Base-by-base conservation (phyloP, 352 stramenopile species). In the Aphanomyces invadans region DNA sequence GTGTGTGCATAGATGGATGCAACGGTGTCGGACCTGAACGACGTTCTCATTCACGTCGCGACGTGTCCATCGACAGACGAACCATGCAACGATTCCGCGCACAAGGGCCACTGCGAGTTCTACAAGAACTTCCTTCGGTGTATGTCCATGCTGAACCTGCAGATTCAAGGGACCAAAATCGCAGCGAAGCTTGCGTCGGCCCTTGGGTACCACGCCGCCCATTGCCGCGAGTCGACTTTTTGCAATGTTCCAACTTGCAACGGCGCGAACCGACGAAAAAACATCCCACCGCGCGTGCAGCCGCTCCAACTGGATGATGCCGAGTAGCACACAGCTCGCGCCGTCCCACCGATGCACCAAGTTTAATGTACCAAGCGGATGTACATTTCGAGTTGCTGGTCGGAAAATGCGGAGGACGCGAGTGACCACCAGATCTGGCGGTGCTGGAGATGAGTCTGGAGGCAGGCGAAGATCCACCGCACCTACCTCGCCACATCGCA, bases 211-310 rank as follows among this genome's bases (percentile, higher is more conserved):
- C 60, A 67, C 49, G 33, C 48, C 12, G 21, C 42, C 10, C 15
- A n/a, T 1, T 67, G 60, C 42, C 19, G 3, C 29, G 60, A 57
- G 23, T 7, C 32, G 12, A 9, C 19, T 5, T 67, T 45, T 23
- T 67, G 60, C 42, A 11, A 25, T 23, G 60, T 67, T 5, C 60
- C 60, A 19, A 7, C n/a, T 25, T 67, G 60, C 60, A 67, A 67
- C 46, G 38, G 57, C 17, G 9, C 38, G 19, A 49, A 51, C 19
- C 29, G 26, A 19, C 60, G 60, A n/a, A 67, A 67, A 28, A 1
- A 19, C 29, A 26, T 32, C 21, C 21, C 29, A 10, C 17, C 49
- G 29, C 21, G 29, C 49, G 29, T 57, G 19, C 25, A 57, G 29
- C 49, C 49, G 19, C 21, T 57, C 49, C 10, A 57, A n/a, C 49